A percentile compares a stretch with the other conserved stretches of the same genome.
phyloP scores from a whole-genome alignment of 495 filamentous ascomycete species.

The Hypoxylon fuscum region DNA sequence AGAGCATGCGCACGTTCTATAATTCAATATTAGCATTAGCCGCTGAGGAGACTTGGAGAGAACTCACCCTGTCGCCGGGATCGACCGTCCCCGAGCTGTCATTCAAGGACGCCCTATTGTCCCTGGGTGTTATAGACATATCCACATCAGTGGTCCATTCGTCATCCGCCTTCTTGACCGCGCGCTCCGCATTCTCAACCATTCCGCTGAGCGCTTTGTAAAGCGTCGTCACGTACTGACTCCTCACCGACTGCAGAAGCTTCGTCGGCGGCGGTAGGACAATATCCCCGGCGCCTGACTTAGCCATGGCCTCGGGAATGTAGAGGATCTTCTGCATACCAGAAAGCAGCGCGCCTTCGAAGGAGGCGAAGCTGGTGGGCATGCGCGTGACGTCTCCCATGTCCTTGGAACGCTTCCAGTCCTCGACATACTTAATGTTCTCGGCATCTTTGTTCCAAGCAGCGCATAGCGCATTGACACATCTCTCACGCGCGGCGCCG shows the following conservation, averaged over 20 bases:
- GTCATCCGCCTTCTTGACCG: slow-evolving; percentile 65
- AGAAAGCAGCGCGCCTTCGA: slow-evolving; percentile 77
- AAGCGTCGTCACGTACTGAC: slow-evolving; percentile 86
- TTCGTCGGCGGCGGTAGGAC: slow-evolving; percentile 84
- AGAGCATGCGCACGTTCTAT: slow-evolving; percentile 88
- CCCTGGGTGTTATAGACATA: slow-evolving; percentile 31
- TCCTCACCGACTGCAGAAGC: slow-evolving; percentile 82
- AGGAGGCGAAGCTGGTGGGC: slow-evolving; percentile 81
- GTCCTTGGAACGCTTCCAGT: slow-evolving; percentile 85
- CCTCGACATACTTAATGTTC: slow-evolving; percentile 86
- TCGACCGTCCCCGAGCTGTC: slow-evolving; percentile 67
- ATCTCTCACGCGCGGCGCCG: slow-evolving; percentile 81
- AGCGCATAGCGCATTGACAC: slow-evolving; percentile 77
- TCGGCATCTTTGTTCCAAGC: slow-evolving; percentile 91
- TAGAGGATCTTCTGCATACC: slow-evolving; percentile 96
- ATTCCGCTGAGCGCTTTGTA: slow-evolving; percentile 93
- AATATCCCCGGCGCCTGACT: slow-evolving; percentile 73
- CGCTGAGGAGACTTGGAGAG: background rate
- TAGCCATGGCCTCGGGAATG: slow-evolving; percentile 80
- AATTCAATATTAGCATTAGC: slow-evolving; percentile 38
- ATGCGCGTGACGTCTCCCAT: slow-evolving; percentile 87
- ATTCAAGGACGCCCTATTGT: slow-evolving; percentile 39
- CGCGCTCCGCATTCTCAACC: slow-evolving; percentile 91
- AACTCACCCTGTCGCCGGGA: slow-evolving; percentile 73
- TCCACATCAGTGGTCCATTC: slow-evolving; percentile 64